Conservation (phyloP, 2,329 filamentous ascomycete genomes). For the Chalara sp. region DNA sequence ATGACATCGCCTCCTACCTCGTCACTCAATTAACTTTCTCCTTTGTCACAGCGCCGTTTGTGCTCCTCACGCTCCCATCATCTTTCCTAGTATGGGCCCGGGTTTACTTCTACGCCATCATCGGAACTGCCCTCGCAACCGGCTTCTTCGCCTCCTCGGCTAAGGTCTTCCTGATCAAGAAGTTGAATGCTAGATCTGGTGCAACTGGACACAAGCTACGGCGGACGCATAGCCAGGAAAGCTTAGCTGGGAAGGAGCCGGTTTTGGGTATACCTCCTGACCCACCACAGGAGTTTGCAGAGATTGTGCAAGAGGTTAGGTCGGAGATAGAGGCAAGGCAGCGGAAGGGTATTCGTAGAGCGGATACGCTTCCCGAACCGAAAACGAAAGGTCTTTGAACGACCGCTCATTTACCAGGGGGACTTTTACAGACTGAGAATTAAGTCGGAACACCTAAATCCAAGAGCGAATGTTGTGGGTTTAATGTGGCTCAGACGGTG, state of each 20-base stretch:
- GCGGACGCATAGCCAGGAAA: slow-evolving; percentile 51
- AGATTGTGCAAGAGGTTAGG: slow-evolving; percentile 45
- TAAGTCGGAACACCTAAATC: no score
- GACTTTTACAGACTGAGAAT: no score
- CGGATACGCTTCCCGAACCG: not conserved
- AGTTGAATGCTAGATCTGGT: slow-evolving; percentile 50
- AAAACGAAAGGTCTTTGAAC: not conserved
- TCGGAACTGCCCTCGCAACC: slow-evolving; percentile 59
- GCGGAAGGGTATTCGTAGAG: slow-evolving; percentile 8
- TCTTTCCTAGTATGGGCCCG: slow-evolving; percentile 73
- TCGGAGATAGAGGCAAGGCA: slow-evolving; percentile 35
- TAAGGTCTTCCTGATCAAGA: slow-evolving; percentile 51
- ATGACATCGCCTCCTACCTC: slow-evolving; percentile 72
- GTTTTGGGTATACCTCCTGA: slow-evolving; percentile 76
- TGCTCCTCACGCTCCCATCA: slow-evolving; percentile 66
- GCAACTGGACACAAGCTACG: slow-evolving; percentile 33
- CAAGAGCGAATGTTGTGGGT: no score
- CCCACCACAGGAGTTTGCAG: slow-evolving; percentile 64
- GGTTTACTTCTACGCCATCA: slow-evolving; percentile 81
- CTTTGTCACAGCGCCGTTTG: slow-evolving; percentile 78
- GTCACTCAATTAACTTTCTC: slow-evolving; percentile 77
- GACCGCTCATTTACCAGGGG: no score
- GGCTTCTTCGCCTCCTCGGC: slow-evolving; percentile 75
- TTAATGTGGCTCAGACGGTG: no score
- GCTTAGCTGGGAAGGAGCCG: slow-evolving; percentile 48